Conservation (phyloP, 441 rosid species). For the Syzygium syzygioides region DNA sequence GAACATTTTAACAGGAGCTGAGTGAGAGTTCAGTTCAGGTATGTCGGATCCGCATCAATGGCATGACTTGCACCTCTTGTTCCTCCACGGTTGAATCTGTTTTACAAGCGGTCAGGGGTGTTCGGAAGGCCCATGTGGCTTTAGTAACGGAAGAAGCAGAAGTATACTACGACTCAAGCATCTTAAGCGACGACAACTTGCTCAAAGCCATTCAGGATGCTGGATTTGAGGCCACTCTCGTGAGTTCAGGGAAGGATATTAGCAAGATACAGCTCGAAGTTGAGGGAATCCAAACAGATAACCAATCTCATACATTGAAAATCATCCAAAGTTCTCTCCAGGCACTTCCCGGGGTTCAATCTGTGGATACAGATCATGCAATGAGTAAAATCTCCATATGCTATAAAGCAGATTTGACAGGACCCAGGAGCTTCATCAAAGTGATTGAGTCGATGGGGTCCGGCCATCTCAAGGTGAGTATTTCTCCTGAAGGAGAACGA, state of each 20-base stretch:
- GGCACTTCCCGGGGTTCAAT: conserved; percentile 79
- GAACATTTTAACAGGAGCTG: conserved; percentile 48
- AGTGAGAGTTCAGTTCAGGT: conserved; percentile 50
- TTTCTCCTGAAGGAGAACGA: conserved; percentile 35
- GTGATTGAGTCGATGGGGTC: conserved; percentile 71
- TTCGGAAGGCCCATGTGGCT: conserved; percentile 70
- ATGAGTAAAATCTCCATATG: conserved; percentile 26
- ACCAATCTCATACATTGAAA: conserved; percentile 24
- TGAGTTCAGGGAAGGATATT: conserved; percentile 65
- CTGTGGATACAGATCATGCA: conserved; percentile 15
- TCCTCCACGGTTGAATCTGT: conserved; percentile 67
- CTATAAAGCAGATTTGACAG: conserved; percentile 67
- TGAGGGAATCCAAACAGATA: conserved; percentile 44
- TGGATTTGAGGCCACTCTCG: conserved; percentile 69
- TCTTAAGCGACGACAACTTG: conserved; percentile 28
- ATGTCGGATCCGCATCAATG: conserved; percentile 61
- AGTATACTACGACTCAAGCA: conserved; percentile 52
- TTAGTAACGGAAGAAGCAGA: conserved; percentile 92
- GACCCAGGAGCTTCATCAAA: conserved; percentile 66
- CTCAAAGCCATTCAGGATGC: conserved; percentile 45
- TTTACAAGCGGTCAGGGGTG: conserved; percentile 56
- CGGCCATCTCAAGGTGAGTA: conserved; percentile 50
- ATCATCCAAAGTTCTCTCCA: conserved; percentile 53
- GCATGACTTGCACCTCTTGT: conserved; percentile 90
- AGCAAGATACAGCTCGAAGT: conserved; percentile 68